Evolutionary conservation across 345 rosid species (phyloP).

Genomic region (Bruguiera gymnorhiza): DNA sequence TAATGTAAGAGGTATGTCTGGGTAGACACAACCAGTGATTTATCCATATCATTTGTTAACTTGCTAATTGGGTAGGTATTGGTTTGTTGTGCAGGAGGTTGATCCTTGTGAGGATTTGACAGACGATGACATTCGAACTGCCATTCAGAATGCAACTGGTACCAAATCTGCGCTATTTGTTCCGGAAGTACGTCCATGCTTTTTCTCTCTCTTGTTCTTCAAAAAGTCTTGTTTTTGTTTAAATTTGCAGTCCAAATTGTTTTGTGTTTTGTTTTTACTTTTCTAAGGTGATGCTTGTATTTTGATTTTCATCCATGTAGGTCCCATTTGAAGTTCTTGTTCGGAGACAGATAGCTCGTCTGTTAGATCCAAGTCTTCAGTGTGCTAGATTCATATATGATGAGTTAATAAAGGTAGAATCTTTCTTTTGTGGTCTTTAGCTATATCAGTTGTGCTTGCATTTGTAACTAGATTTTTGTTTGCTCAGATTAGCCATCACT

Average conservation of each 20-base stretch:
- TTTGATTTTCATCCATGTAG: constrained; percentile 32
- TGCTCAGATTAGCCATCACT: constrained; percentile 83
- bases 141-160: constrained; percentile 96
- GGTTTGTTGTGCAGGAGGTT: constrained; percentile 58
- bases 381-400: constrained; percentile 95
- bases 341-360: constrained; percentile 84
- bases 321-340: constrained; percentile 96
- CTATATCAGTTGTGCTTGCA: background rate
- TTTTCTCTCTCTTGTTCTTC: background rate
- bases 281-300: constrained; percentile 2
- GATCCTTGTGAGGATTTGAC: constrained; percentile 97
- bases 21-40: too few relatives aligned
- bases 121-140: constrained; percentile 85
- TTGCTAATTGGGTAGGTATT: background rate
- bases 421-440: background rate
- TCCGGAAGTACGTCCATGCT: constrained; percentile 59
- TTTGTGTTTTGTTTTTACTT: background rate
- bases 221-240: background rate
- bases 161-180: constrained; percentile 85
- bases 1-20: too few relatives aligned
- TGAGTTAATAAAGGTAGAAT: constrained; percentile 73
- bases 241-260: background rate
- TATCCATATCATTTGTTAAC: background rate
- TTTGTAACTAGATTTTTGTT: constrained; percentile 13
- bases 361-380: constrained; percentile 93